Base-by-base conservation (phyloP, 2,329 filamentous ascomycete species). In the Fusarium sp. region DNA sequence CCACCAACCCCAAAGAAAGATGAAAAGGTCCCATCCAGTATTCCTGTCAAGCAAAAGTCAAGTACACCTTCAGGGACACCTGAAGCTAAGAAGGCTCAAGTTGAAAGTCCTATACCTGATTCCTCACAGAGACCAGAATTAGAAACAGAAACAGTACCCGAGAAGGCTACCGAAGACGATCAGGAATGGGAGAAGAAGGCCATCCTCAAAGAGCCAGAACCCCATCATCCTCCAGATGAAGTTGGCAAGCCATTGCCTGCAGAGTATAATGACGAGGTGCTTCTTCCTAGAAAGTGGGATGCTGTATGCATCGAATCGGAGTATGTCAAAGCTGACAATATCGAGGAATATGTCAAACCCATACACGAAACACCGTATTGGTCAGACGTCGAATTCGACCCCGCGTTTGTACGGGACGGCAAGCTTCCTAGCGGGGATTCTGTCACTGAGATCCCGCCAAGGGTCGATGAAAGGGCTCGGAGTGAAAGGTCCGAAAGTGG, bases 231-330 rank as follows among this genome's bases (percentile, higher is more conserved):
- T 9, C 81, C 82, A n/a, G 84, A 86, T 40, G 80, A 82, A n/a
- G 81, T 85, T 57, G 83, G 82, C 15, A 84, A 81, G 62, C 84
- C 84, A 22, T 75, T 86, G 3, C 79, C 82, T 6, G 67, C 74
- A 18, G 75, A 77, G 20, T 85, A 83, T 62, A 81, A 78, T 41
- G 83, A 84, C 22, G 80, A 82, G 18, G 80, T 84, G 10, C 81
- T 85, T 32, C 81, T 85, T 41, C 82, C 84, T 27, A 81, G 81
- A 20, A 78, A 82, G 8, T 83, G 81, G 72, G 79, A 83, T 67
- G 80, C 82, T 15, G 78, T 78, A 22, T 80, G 79, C 58, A 80
- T 85, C 48, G 80, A 81, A 45, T 86, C 84, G 4, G 78, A 80
- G 25, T 85, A 81, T 69, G 82, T 83, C 56, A 80, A 78, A 24